Base-by-base conservation (phyloP, 31 red algal genomes). In the Bonnemaisonia californica region DNA sequence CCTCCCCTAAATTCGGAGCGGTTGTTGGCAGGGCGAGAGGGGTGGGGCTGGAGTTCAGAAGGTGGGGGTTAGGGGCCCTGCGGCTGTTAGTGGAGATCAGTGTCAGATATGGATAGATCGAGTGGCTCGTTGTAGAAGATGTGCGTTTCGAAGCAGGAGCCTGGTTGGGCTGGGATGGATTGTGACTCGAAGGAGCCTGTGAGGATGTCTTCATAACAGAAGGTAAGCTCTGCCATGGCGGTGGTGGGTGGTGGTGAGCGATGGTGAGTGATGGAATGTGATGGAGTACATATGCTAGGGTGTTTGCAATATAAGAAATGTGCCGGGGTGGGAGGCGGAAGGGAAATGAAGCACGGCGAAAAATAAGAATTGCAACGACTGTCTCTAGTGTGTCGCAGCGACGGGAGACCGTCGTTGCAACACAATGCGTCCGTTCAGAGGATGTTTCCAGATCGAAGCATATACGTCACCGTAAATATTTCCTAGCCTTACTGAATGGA, bases 131-230 rank as follows among this genome's bases (percentile, higher is more conserved):
- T 62, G 48, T 74, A 84, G 39, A 91, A 84, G 62, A 91, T 72
- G 56, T 91, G 60, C 1, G 34, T 61, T n/a, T 91, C 88, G 67
- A 91, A 91, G 28, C 84, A 56, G 48, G 88, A 91, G 33, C 57
- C 42, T 13, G 41, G 38, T 22, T 54, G 67, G 48, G 65, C 26
- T 11, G 40, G 58, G 54, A 78, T 47, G 33, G 88, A 77, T 8
- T 37, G 26, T 23, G 18, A 56, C 22, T 86, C 82, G 41, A 78
- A 71, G 51, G 73, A 81, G 13, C 69, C 80, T 40, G 41, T 18
- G 30, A 91, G 71, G 47, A 77, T 67, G 28, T 74, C 86, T 55
- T 89, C 88, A n/a, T 82, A 45, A 55, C 79, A 91, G 61, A 79
- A 79, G 29, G 79, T 5, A 16, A 63, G 70, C 27, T 80, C 73